phyloP scores from a whole-genome alignment of 1,284 basidiomycete genomes.

The Trichosporon coremiiforme region DNA sequence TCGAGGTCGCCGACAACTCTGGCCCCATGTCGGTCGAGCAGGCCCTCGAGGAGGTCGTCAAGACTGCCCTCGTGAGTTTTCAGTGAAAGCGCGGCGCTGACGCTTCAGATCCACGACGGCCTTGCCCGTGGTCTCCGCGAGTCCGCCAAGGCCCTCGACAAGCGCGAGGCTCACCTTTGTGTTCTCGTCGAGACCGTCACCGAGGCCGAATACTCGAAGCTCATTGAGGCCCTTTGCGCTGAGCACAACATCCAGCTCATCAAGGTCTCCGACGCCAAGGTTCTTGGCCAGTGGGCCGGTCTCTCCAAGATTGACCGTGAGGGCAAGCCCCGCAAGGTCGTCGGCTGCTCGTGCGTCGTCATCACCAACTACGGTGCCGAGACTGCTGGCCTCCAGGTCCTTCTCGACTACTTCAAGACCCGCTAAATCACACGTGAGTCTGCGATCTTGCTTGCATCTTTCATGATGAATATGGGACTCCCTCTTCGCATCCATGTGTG shows the following conservation, averaged over 20 bases:
- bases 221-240: conserved; percentile 98
- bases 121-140: conserved; percentile 97
- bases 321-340: conserved; percentile 96
- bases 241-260: conserved; percentile 99
- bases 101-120: conserved; percentile 71
- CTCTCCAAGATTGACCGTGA: conserved; percentile 99
- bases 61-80: conserved; percentile 69
- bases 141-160: conserved; percentile 97
- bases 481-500: conserved; percentile 56
- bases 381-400: conserved; percentile 93
- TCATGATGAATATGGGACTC: conserved; percentile 57
- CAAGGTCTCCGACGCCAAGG: conserved; percentile 96
- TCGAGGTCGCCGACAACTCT: conserved; percentile 81
- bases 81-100: not conserved
- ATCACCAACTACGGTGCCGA: conserved; percentile 98
- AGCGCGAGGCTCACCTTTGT: conserved; percentile 97
- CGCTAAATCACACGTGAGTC: conserved; percentile 43
- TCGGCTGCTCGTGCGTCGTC: conserved; percentile 94
- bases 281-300: conserved; percentile 97
- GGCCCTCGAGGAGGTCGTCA: conserved; percentile 81
- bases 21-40: conserved; percentile 97
- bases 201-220: conserved; percentile 98
- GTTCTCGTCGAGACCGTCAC: conserved; percentile 99
- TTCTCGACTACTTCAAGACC: conserved; percentile 70
- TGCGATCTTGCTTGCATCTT: conserved; percentile 20